Base-by-base conservation (phyloP, 192 early-diverging fungal species). In the Coemansia sp. region DNA sequence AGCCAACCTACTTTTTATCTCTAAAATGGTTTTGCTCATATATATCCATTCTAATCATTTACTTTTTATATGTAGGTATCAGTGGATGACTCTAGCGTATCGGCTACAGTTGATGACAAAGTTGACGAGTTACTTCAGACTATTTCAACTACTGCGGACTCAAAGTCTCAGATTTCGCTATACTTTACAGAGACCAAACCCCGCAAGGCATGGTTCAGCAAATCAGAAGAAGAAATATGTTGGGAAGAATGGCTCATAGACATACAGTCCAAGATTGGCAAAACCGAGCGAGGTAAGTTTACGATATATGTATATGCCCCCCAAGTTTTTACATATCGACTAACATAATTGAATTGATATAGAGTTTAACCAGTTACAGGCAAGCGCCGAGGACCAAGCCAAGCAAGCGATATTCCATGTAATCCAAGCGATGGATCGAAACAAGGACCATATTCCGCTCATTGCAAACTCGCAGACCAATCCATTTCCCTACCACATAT, bases 381-480 rank as follows among this genome's bases (percentile, higher is more conserved):
- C 24, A 30, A 68, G 62, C 24, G 73, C 79, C 18, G 58, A 65
- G 40, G 68, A 76, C 65, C 74, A 82, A 29, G 63, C 64, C 2
- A 76, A 74, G 41, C 41, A 59, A 3, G 67, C 74, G 9, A 68
- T 82, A 11, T 70, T 82, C 20, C 41, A 11, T 10, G 71, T 73
- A 7, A 76, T 82, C 41, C 62, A 67, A n/a, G 64, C 70, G 43
- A 69, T 70, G 55, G 79, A 82, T 62, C 16, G 27, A 15, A 44
- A 70, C 68, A 82, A 82, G 59, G 79, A 76, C 58, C 79, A 82
- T n/a, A 82, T 82, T 4, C 79, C 79, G 50, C 71, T 76, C 0
- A 82, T 82, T 41, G 68, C 71, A 16, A 71, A 27, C 58, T 56
- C 71, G 18, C 68, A 76, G 40, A 52, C 44, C 43, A 82, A 76